phyloP scores from a whole-genome alignment of 257 asterid genomes.

The Nicotiana obtusifolia region DNA sequence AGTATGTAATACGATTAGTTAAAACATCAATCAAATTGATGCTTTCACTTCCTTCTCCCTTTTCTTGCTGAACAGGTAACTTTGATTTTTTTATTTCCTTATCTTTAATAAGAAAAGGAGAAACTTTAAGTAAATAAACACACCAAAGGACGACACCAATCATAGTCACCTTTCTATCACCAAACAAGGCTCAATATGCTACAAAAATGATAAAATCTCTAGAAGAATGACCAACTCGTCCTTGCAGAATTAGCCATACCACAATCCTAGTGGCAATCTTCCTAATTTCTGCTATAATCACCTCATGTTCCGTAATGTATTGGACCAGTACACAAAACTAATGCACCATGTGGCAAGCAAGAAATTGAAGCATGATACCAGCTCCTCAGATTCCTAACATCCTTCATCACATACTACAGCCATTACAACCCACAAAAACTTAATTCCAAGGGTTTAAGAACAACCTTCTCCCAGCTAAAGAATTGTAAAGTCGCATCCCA shows the following conservation, averaged over 20 bases:
- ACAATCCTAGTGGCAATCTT: not conserved
- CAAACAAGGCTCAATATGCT: not conserved
- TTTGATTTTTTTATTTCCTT: not conserved
- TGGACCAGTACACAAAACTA: not conserved
- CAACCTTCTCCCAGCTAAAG: not conserved
- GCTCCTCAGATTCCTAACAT: not conserved
- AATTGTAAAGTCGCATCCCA: not conserved
- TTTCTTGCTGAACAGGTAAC: not conserved
- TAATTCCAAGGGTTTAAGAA: not conserved
- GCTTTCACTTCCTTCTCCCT: not conserved
- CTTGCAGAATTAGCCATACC: not conserved
- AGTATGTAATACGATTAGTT: no score
- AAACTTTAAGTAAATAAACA: not conserved
- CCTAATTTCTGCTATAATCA: not conserved
- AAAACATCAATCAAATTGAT: no score
- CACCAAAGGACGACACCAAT: not conserved
- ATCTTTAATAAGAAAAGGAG: not conserved
- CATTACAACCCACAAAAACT: not conserved
- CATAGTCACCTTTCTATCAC: not conserved
- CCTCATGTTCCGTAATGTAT: not conserved
- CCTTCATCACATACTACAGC: conserved; percentile 6
- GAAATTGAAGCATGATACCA: conserved; percentile 2
- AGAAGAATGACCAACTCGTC: not conserved
- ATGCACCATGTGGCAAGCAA: not conserved
- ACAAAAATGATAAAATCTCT: not conserved